Percentiles rank a stretch among this genome's conserved stretches.
Conservation (phyloP, 129 eudicot species). For the Flaveria ramosissima region DNA sequence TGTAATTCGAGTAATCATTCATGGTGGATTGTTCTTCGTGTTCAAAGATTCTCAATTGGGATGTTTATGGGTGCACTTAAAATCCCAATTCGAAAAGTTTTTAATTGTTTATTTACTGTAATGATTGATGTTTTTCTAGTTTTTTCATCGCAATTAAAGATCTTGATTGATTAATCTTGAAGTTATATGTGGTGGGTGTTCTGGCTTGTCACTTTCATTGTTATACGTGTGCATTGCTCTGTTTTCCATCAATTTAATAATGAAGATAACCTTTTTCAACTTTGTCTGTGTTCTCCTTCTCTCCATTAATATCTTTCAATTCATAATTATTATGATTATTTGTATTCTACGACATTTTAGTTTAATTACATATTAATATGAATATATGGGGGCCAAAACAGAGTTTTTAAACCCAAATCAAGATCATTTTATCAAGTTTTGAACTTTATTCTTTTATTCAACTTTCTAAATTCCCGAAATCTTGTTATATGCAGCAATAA, state of each 20-base stretch:
- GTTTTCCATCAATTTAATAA: constrained; percentile 28
- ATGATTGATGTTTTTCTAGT: not conserved
- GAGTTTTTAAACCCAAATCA: not conserved
- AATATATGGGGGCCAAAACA: not conserved
- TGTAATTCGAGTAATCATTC: not conserved
- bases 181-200: constrained; percentile 37
- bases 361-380: not conserved
- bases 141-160: not conserved
- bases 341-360: not conserved
- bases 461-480: not conserved
- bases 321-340: constrained; percentile 10
- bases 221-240: constrained; percentile 33
- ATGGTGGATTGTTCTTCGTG: not conserved
- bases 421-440: not conserved
- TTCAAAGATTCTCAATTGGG: not conserved
- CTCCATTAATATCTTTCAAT: constrained; percentile 28
- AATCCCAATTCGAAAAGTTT: not conserved
- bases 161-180: constrained; percentile 30
- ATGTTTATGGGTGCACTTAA: not conserved
- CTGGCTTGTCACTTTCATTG: constrained; percentile 29
- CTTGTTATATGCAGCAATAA: constrained; percentile 64
- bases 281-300: constrained; percentile 33
- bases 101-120: not conserved
- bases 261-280: constrained; percentile 17
- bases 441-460: not conserved